These are phyloP conservation scores for Saccharomyces hybrid DNA, from an alignment of 1,139 yeast genomes.

Conservation along the genomic window DNA sequence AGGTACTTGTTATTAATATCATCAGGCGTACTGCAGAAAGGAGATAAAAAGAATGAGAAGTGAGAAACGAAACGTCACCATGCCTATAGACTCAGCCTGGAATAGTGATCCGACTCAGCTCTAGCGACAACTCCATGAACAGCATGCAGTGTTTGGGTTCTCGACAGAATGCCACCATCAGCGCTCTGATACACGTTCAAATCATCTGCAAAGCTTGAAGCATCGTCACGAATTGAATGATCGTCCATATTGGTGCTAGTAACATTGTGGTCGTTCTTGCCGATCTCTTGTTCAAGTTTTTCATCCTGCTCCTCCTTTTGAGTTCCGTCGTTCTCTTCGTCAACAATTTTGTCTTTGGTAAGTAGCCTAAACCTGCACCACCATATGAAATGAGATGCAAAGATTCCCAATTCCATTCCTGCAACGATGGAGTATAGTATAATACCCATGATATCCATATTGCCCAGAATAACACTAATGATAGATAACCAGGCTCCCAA, in stretches of 20 bases:
- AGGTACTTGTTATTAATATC: background rate
- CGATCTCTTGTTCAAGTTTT: background rate
- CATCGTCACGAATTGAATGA: background rate
- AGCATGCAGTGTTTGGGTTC: constrained; percentile 5
- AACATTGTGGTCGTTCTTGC: background rate
- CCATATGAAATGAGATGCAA: constrained; percentile 66
- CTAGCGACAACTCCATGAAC: constrained; percentile 12
- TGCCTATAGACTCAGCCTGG: background rate
- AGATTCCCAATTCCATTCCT: constrained; percentile 69
- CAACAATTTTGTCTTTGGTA: constrained; percentile 16
- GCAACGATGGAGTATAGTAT: constrained; percentile 66
- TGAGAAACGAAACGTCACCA: no score
- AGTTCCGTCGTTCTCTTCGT: constrained; percentile 13
- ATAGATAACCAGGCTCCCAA: constrained; percentile 75
- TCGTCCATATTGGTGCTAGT: background rate
- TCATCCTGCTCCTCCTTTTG: constrained; percentile 12
- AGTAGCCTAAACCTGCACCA: constrained; percentile 44
- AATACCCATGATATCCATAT: constrained; percentile 70
- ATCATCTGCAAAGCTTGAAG: background rate
- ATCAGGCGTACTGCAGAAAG: background rate
- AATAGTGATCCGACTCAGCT: background rate
- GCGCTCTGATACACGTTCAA: background rate
- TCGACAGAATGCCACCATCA: background rate
- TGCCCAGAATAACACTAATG: constrained; percentile 54
- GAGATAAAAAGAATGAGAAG: background rate